These are phyloP conservation scores for Citrus sinensis DNA, from an alignment of 345 rosid genomes.

Conservation along the genomic window DNA sequence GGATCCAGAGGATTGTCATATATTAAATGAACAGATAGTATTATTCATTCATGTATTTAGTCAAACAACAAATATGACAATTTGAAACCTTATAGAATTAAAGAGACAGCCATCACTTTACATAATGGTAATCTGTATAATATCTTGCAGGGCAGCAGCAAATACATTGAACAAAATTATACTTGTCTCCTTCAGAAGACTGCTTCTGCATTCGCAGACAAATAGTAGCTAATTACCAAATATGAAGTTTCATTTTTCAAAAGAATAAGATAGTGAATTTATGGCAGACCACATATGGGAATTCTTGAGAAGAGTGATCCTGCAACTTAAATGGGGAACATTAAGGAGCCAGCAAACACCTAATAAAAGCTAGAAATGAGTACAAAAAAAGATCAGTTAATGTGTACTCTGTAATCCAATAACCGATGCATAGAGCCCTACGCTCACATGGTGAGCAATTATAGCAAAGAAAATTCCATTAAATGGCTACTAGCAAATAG, in stretches of 20 bases:
- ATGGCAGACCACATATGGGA: constrained; percentile 11
- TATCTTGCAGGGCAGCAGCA: background rate
- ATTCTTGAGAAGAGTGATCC: background rate
- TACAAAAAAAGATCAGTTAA: background rate
- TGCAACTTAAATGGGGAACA: constrained; percentile 7
- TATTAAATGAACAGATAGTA: background rate
- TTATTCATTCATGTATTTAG: background rate
- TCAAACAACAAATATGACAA: background rate
- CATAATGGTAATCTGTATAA: background rate
- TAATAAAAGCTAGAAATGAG: background rate
- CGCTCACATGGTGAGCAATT: constrained; percentile 16
- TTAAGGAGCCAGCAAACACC: background rate
- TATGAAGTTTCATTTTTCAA: background rate
- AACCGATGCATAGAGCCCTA: background rate
- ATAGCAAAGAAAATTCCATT: background rate
- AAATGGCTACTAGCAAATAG: background rate
- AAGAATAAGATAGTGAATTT: background rate
- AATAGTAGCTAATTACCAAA: background rate
- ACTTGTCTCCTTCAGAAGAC: background rate
- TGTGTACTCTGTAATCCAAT: background rate
- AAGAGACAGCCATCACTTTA: background rate
- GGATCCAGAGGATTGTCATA: background rate
- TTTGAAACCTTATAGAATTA: background rate
- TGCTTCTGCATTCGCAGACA: background rate
- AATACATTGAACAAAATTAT: background rate